These are phyloP conservation scores for Penicillium glabrum DNA, from an alignment of 2,329 filamentous ascomycete genomes.

Conservation along the genomic window DNA sequence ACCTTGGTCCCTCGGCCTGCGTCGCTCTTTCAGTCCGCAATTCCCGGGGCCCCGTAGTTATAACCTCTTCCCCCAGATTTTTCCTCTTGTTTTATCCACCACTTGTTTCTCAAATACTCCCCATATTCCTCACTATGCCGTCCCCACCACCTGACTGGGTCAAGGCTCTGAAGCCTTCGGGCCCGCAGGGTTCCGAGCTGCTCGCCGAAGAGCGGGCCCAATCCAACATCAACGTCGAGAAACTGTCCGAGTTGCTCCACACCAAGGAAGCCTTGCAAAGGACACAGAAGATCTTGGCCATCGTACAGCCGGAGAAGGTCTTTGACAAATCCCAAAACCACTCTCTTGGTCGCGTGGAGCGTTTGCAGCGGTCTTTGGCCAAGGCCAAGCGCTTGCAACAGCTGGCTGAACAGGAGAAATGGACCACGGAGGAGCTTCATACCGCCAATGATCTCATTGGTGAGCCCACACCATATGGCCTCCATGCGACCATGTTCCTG, in stretches of 20 bases:
- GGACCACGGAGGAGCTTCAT: constrained; percentile 63
- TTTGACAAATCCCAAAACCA: constrained; percentile 81
- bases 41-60: constrained; percentile 1
- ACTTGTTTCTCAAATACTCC: background rate
- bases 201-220: constrained; percentile 67
- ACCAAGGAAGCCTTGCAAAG: constrained; percentile 64
- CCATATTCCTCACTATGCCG: constrained; percentile 28
- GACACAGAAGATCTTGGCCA: constrained; percentile 60
- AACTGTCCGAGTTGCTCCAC: constrained; percentile 68
- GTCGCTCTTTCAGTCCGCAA: background rate
- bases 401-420: constrained; percentile 65
- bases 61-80: constrained; percentile 7
- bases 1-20: constrained; percentile 18
- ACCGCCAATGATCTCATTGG: constrained; percentile 68
- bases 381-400: constrained; percentile 69
- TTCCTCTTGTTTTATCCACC: background rate
- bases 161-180: constrained; percentile 63
- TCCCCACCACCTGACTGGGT: constrained; percentile 62
- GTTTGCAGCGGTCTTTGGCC: constrained; percentile 68
- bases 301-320: constrained; percentile 67
- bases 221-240: constrained; percentile 66
- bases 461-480: constrained; percentile 71
- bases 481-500: constrained; percentile 71
- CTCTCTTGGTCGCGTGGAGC: constrained; percentile 67
- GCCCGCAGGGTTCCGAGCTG: constrained; percentile 68